Evolutionary conservation across 78 protist genomes (phyloP).

Genomic region (Dictyostelium firmibasis): DNA sequence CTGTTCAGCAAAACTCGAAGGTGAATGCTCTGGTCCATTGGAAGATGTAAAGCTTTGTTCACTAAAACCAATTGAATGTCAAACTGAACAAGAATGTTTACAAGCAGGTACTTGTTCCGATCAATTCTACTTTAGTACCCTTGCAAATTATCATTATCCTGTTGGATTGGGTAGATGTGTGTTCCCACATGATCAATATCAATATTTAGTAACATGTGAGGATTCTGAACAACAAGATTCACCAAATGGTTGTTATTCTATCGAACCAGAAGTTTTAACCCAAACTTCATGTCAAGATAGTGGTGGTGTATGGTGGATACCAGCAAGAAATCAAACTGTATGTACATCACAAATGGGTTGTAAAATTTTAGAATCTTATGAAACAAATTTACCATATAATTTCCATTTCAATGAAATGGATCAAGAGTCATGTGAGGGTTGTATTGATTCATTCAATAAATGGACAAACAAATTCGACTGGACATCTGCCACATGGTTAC

Average conservation of each 20-base stretch:
- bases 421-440: neutral
- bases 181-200: neutral
- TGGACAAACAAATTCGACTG: conserved; percentile 21
- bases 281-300: neutral
- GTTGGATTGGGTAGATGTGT: neutral
- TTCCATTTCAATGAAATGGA: conserved; percentile 28
- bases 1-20: neutral
- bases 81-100: neutral
- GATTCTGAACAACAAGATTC: neutral
- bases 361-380: neutral
- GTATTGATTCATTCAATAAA: neutral
- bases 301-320: neutral
- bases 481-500: conserved; percentile 24
- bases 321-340: neutral
- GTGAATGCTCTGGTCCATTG: neutral
- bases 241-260: neutral
- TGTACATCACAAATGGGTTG: conserved; percentile 2
- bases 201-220: neutral
- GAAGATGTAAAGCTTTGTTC: neutral
- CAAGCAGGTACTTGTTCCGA: neutral
- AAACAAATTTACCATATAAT: neutral
- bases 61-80: neutral
- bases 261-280: neutral
- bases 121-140: neutral
- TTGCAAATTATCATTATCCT: neutral